Evolutionary conservation across 768 basidiomycete species (phyloP), one percentile per base, ranked within the genome.

Genomic region (Leccinum disarticulatum): DNA sequence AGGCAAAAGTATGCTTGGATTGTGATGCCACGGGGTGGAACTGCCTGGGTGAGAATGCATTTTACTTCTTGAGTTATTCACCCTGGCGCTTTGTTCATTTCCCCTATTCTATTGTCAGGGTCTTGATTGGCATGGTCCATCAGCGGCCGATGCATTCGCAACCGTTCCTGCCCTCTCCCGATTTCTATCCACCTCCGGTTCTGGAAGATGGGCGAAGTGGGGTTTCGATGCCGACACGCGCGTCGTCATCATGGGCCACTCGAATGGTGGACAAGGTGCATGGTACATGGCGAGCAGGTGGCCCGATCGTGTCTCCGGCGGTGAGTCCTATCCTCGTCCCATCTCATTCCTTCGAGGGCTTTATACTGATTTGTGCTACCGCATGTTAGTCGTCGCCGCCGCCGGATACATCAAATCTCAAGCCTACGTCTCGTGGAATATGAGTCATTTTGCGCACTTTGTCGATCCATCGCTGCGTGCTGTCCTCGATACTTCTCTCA

Each of bases 71-170:
- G n/a, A 31, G 38, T 11, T 30, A 56, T 35, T n/a, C 15, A 4
- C 47, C 36, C 36, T 27, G 50, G 19, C 22, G 33, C 6, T 33
- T 53, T 38, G 14, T 17, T 54, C 38, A n/a, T n/a, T n/a, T n/a
- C n/a, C n/a, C n/a, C n/a, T n/a, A 4, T 49, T 31, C 31, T n/a
- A 33, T 60, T 9, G 11, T 1, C 46, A 92, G 91, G 94, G 94
- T 1, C 79, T 95, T 48, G 95, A 97, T 71, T 96, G 94, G 94
- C 95, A 93, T 66, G 95, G 93, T 0, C 86, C 87, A 4, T 93
- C 91, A 66, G 78, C 87, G 11, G 70, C 73, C 14, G 91, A 95
- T 67, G 87, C 83, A 1, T 91, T 89, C 82, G 71, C 69, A 14
- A 74, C 85, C 2, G 74, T 93, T 6, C 80, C 82, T 28, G 84